These are phyloP conservation scores for Lignosus rhinocerotis DNA, from an alignment of 1,284 basidiomycete species.

Conservation along the genomic window DNA sequence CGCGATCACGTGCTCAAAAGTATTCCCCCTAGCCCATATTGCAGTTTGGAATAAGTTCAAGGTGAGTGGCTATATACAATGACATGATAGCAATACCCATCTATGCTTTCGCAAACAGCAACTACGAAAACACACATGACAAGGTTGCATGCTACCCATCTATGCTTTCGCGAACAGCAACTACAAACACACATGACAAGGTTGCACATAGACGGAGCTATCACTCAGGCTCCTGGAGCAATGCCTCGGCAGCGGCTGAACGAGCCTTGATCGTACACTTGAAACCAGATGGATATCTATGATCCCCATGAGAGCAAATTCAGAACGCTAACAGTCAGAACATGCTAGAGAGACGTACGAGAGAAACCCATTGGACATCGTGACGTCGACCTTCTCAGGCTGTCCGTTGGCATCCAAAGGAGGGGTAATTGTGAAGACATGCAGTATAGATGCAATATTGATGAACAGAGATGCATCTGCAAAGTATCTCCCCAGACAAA, in stretches of 20 bases:
- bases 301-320: background rate
- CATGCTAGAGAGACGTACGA: conserved; percentile 5
- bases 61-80: no score
- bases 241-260: conserved; percentile 2
- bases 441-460: conserved; percentile 11
- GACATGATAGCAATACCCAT: no score
- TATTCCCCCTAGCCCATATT: no score
- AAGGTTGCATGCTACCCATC: background rate
- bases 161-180: no score
- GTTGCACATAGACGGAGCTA: background rate
- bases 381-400: conserved; percentile 5
- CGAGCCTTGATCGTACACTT: conserved; percentile 6
- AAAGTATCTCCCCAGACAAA: conserved; percentile 15
- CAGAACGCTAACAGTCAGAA: background rate
- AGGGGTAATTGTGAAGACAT: conserved; percentile 13
- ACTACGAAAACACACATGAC: no score
- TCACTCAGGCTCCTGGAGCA: background rate
- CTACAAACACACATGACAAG: no score
- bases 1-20: background rate
- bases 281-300: conserved; percentile 10
- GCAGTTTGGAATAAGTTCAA: no score
- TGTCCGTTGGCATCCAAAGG: conserved; percentile 8
- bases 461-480: conserved; percentile 15
- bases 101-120: no score
- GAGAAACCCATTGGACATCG: conserved; percentile 10